These are phyloP conservation scores for Raphanus hybrid DNA, from an alignment of 441 rosid species.

Conservation along the genomic window DNA sequence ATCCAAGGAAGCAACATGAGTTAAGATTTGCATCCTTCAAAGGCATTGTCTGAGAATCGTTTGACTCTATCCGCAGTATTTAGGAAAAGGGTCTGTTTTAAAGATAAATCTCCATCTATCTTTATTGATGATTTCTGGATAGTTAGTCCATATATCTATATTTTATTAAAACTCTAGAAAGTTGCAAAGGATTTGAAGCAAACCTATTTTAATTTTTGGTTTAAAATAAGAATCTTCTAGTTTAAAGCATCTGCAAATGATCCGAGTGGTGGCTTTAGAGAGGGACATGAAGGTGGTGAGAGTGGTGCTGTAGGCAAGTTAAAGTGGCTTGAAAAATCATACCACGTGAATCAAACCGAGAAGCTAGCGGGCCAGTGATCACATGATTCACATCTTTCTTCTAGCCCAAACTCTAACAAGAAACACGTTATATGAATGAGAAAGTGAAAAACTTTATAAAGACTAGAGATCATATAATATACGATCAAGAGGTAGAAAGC, in stretches of 20 bases:
- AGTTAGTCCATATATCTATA: no score
- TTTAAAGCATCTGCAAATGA: background rate
- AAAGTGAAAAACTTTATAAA: background rate
- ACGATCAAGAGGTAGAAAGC: background rate
- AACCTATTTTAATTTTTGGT: no score
- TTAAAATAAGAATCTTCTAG: no score
- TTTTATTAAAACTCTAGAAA: no score
- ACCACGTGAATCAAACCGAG: background rate
- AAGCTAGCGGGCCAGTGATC: no score
- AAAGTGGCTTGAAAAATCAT: background rate
- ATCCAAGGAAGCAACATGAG: slow-evolving; percentile 55
- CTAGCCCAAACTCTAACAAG: no score
- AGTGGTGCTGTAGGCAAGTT: background rate
- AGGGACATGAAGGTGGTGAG: background rate
- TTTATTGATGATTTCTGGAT: no score
- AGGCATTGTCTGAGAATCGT: slow-evolving; percentile 61
- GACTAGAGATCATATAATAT: no score
- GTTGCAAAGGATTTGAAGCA: no score
- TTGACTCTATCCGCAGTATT: slow-evolving; percentile 77
- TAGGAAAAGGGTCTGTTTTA: slow-evolving; percentile 58
- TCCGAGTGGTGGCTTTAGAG: background rate
- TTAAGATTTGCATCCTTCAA: slow-evolving; percentile 57
- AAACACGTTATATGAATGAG: background rate
- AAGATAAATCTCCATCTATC: background rate
- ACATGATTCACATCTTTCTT: no score